Percentiles rank a stretch among this genome's conserved stretches.
phyloP scores from a whole-genome alignment of 2,329 filamentous ascomycete species.

The Alternaria angustiovoidea region DNA sequence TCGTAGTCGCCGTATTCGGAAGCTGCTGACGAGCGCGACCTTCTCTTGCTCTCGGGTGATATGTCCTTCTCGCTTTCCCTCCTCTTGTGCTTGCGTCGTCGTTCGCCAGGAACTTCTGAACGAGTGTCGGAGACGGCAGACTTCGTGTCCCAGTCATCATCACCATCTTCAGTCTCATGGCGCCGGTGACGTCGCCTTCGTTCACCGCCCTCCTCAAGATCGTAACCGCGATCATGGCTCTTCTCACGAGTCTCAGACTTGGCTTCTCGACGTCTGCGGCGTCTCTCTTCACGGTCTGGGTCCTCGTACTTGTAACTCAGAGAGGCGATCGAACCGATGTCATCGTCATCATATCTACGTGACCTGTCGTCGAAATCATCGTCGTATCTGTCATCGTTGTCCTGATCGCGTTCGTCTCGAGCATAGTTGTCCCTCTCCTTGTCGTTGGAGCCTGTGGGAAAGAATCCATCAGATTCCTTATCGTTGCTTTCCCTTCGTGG shows the following conservation, averaged over 20 bases:
- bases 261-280: conserved; percentile 33
- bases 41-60: conserved; percentile 36
- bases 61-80: conserved; percentile 44
- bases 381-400: conserved; percentile 19
- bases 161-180: conserved; percentile 43
- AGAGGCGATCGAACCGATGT: conserved; percentile 34
- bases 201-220: conserved; percentile 41
- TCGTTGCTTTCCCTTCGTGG: conserved; percentile 26
- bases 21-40: conserved; percentile 45
- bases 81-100: conserved; percentile 45
- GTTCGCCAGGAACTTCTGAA: conserved; percentile 47
- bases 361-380: conserved; percentile 21
- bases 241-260: conserved; percentile 38
- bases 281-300: conserved; percentile 42
- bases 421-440: conserved; percentile 33
- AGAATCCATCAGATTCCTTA: conserved; percentile 47
- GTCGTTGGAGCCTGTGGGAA: conserved; percentile 45
- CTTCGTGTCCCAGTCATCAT: conserved; percentile 52
- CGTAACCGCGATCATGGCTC: conserved; percentile 48
- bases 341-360: conserved; percentile 27
- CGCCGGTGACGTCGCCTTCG: conserved; percentile 47
- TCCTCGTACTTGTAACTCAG: conserved; percentile 39
- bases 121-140: conserved; percentile 51
- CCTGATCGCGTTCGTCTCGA: conserved; percentile 23
- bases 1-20: conserved; percentile 53